Evolutionary conservation across 805 yeast species (phyloP).

Genomic region (Nakazawaea peltata): DNA sequence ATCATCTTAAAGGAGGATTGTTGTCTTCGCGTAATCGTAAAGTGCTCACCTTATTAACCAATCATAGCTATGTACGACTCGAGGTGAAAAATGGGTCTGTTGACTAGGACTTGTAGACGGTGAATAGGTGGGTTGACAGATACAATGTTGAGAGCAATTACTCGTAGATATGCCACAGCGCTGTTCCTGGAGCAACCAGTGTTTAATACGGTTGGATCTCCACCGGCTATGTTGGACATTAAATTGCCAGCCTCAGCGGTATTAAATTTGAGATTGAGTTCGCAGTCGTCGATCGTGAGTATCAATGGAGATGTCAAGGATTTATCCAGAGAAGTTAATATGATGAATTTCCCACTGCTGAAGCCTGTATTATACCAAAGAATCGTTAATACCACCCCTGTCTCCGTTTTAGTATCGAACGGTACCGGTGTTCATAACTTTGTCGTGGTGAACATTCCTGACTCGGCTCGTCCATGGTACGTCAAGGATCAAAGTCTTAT

Average conservation of each 20-base stretch:
- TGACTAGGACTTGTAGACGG: too few species aligned
- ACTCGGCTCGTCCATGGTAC: slow-evolving; percentile 26
- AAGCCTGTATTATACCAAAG: slow-evolving; percentile 23
- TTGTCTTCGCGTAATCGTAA: too few species aligned
- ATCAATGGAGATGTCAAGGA: slow-evolving; percentile 32
- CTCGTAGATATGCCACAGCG: too few species aligned
- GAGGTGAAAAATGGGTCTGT: too few species aligned
- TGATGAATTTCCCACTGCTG: slow-evolving; percentile 10
- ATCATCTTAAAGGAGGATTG: too few species aligned
- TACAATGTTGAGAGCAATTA: too few species aligned
- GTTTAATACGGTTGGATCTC: slow-evolving; percentile 32
- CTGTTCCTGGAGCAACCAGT: slow-evolving; percentile 36
- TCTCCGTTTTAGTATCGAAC: slow-evolving; percentile 27
- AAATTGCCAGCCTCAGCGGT: slow-evolving; percentile 33
- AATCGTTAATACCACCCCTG: slow-evolving; percentile 22
- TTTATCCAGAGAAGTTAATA: slow-evolving; percentile 21
- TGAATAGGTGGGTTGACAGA: too few species aligned
- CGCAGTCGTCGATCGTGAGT: slow-evolving; percentile 32
- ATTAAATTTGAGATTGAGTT: slow-evolving; percentile 26
- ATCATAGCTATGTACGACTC: too few species aligned
- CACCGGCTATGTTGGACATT: slow-evolving; percentile 31
- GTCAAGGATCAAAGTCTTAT: slow-evolving; percentile 26
- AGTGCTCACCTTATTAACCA: too few species aligned
- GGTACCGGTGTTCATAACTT: slow-evolving; percentile 26
- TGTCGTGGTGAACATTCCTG: slow-evolving; percentile 18